Conservation (phyloP, 352 stramenopile species). For the Phytopythium ostracodes region DNA sequence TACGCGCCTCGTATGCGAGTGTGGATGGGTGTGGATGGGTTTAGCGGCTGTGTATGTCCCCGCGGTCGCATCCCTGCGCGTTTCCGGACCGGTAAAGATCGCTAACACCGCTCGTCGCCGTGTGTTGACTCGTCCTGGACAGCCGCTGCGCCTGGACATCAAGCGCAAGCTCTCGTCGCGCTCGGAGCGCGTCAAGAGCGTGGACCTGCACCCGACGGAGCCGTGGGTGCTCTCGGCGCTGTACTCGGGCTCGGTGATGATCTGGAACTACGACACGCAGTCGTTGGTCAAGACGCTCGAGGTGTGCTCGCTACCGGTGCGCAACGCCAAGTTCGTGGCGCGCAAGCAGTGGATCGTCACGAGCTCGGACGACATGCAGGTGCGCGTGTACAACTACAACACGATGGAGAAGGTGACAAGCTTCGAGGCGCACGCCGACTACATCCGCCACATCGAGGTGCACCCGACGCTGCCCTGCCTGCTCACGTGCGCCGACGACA, state of each 20-base stretch:
- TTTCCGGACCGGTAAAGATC: neutral
- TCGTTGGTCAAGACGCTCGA: conserved; percentile 97
- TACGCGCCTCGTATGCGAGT: neutral
- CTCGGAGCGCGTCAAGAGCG: conserved; percentile 98
- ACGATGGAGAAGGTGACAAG: conserved; percentile 96
- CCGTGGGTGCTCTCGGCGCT: conserved; percentile 97
- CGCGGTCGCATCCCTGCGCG: neutral
- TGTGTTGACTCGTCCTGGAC: neutral
- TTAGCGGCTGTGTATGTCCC: neutral
- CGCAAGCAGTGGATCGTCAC: conserved; percentile 98
- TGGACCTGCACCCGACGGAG: conserved; percentile 97
- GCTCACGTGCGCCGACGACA: conserved; percentile 97
- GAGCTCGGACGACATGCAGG: conserved; percentile 94
- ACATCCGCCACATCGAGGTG: conserved; percentile 96
- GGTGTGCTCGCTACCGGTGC: conserved; percentile 93
- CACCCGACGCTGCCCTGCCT: conserved; percentile 97
- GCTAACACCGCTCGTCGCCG: neutral
- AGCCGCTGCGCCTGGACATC: conserved; percentile 81
- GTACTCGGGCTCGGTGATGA: conserved; percentile 98
- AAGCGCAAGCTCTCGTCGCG: conserved; percentile 94
- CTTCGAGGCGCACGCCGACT: conserved; percentile 98
- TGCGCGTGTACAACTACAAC: conserved; percentile 99
- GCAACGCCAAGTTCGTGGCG: conserved; percentile 92
- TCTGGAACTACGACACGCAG: conserved; percentile 97
- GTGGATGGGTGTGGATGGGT: too few relatives aligned